Percentiles rank a stretch among this genome's conserved stretches.
Conservation (phyloP, 441 rosid species). For the Populus hybrid region DNA sequence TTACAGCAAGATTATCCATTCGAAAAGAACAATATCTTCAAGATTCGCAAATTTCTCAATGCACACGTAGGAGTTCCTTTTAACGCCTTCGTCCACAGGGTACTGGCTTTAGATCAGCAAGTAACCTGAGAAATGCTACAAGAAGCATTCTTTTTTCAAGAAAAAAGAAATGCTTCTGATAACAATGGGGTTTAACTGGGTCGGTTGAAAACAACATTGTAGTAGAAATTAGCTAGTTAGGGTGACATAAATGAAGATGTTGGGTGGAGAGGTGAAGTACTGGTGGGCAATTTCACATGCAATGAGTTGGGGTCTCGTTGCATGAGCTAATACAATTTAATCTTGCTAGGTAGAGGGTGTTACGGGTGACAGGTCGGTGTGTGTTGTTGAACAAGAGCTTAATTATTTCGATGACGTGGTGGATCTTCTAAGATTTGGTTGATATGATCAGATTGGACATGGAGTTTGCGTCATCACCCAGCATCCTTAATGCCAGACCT, state of each 20-base stretch:
- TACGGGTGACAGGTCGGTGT: background rate
- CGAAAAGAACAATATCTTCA: no score
- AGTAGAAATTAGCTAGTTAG: no score
- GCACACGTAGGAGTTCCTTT: background rate
- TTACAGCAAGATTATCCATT: background rate
- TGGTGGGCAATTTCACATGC: constrained; percentile 41
- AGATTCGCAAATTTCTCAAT: background rate
- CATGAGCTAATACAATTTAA: background rate
- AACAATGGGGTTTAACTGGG: no score
- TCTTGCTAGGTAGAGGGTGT: background rate
- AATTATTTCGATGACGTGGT: constrained; percentile 27
- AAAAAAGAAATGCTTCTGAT: no score
- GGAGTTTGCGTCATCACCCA: background rate
- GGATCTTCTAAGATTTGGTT: constrained; percentile 25
- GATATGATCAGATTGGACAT: constrained; percentile 3
- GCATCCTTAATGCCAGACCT: constrained; percentile 13
- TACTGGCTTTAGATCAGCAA: no score
- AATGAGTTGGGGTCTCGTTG: constrained; percentile 1
- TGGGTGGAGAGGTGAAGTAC: constrained; percentile 6
- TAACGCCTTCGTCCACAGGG: no score
- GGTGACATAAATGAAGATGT: background rate
- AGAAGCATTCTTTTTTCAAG: no score
- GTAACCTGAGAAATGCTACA: no score
- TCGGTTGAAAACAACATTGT: no score
- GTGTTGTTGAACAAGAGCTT: constrained; percentile 28